phyloP scores from a whole-genome alignment of 345 rosid species.

The Laguncularia racemosa region DNA sequence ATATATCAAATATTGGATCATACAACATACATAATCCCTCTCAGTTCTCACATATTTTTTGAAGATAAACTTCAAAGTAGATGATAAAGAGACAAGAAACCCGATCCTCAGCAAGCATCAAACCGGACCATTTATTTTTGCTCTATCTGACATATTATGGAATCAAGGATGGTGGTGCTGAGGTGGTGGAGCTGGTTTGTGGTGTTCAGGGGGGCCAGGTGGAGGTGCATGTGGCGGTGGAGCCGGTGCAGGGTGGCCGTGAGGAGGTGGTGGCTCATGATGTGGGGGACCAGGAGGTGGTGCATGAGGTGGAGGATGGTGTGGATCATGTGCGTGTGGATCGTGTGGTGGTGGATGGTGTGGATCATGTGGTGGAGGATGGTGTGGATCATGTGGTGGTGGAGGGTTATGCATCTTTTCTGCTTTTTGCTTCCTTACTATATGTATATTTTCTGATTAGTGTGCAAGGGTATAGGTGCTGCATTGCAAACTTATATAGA shows the following conservation, averaged over 20 bases:
- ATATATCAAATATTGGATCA: too few species aligned
- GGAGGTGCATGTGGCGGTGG: slow-evolving; percentile 8
- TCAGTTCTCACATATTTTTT: too few species aligned
- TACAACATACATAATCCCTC: too few species aligned
- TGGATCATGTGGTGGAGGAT: slow-evolving; percentile 6
- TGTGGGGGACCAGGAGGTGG: slow-evolving; percentile 17
- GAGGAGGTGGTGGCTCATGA: slow-evolving; percentile 17
- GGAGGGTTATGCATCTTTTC: slow-evolving; percentile 15
- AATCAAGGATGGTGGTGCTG: slow-evolving; percentile 9
- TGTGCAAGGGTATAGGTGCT: too few species aligned
- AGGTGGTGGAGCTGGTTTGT: slow-evolving; percentile 10
- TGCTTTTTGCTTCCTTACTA: not conserved
- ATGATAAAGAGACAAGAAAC: too few species aligned
- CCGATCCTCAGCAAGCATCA: too few species aligned
- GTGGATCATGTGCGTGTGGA: slow-evolving; percentile 21
- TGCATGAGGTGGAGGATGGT: slow-evolving; percentile 1
- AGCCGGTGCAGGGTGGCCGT: slow-evolving; percentile 10
- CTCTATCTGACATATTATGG: not conserved
- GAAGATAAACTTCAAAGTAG: too few species aligned
- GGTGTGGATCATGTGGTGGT: slow-evolving; percentile 5
- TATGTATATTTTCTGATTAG: too few species aligned
- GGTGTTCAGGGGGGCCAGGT: slow-evolving; percentile 18
- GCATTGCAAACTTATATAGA: too few species aligned
- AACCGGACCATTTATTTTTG: too few species aligned
- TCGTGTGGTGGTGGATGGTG: slow-evolving; percentile 6